Conservation (phyloP, 2,329 filamentous ascomycete genomes). For the Apiospora marii region DNA sequence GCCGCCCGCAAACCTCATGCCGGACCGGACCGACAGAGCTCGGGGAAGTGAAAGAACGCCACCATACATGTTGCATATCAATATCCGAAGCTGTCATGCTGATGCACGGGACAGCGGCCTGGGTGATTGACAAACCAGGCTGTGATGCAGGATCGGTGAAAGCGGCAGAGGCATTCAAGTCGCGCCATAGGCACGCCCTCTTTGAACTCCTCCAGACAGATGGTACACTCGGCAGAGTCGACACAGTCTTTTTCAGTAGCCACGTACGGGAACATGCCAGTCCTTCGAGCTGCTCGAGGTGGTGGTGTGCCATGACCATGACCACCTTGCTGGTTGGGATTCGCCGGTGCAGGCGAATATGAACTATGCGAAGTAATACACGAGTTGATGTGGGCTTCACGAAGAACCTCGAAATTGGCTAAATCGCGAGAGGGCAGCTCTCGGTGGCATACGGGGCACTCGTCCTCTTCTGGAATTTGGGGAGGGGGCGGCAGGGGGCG, state of each 20-base stretch:
- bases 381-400: slow-evolving; percentile 64
- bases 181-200: slow-evolving; percentile 70
- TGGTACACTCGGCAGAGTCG: slow-evolving; percentile 73
- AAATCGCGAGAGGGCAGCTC: slow-evolving; percentile 70
- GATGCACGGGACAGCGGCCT: slow-evolving; percentile 70
- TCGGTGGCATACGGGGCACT: slow-evolving; percentile 78
- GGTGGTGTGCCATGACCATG: slow-evolving; percentile 40
- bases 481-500: slow-evolving; percentile 49
- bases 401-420: slow-evolving; percentile 60
- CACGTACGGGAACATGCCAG: slow-evolving; percentile 69
- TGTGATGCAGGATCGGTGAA: slow-evolving; percentile 67
- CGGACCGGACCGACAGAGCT: neutral
- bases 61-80: slow-evolving; percentile 31
- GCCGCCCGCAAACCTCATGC: neutral
- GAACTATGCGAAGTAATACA: slow-evolving; percentile 66
- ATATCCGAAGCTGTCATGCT: slow-evolving; percentile 68
- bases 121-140: slow-evolving; percentile 70
- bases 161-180: slow-evolving; percentile 71
- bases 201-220: slow-evolving; percentile 72
- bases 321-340: slow-evolving; percentile 29
- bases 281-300: slow-evolving; percentile 53
- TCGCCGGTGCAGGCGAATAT: slow-evolving; percentile 48
- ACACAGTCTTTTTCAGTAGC: slow-evolving; percentile 74
- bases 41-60: neutral
- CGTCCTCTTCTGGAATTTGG: slow-evolving; percentile 74